Conservation (phyloP, 1,284 basidiomycete genomes). For the Fomitopsis schrenkii region DNA sequence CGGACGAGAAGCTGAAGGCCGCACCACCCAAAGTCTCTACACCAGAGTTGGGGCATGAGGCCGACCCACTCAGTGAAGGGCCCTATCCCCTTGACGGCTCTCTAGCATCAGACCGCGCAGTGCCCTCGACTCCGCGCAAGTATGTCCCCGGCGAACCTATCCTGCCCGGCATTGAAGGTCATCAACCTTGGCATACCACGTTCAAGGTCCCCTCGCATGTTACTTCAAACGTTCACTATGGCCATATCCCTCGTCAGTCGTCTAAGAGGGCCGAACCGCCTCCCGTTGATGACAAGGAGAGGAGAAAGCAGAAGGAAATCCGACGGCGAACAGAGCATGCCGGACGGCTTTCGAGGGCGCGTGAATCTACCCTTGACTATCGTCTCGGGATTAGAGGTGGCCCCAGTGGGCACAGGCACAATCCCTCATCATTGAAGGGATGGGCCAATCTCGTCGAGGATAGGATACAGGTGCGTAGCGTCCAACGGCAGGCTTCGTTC, state of each 20-base stretch:
- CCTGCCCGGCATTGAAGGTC: slow-evolving; percentile 48
- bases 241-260: slow-evolving; percentile 34
- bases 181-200: slow-evolving; percentile 67
- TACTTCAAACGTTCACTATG: slow-evolving; percentile 48
- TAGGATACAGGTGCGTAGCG: slow-evolving; percentile 61
- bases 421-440: slow-evolving; percentile 64
- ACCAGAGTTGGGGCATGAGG: slow-evolving; percentile 4
- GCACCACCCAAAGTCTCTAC: slow-evolving; percentile 33
- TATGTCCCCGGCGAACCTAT: slow-evolving; percentile 34
- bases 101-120: neutral
- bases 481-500: neutral
- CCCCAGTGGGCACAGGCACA: slow-evolving; percentile 32
- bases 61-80: neutral
- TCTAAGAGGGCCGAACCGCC: slow-evolving; percentile 21
- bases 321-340: slow-evolving; percentile 50
- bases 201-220: slow-evolving; percentile 59
- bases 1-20: slow-evolving; percentile 71
- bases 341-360: slow-evolving; percentile 58
- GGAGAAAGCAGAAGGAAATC: slow-evolving; percentile 47
- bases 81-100: slow-evolving; percentile 1
- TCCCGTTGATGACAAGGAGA: slow-evolving; percentile 46
- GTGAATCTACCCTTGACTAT: slow-evolving; percentile 78
- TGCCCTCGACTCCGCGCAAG: neutral
- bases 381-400: slow-evolving; percentile 46
- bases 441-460: slow-evolving; percentile 80